phyloP scores from a whole-genome alignment of 352 stramenopile species.

The Globisporangium paroecandrum region DNA sequence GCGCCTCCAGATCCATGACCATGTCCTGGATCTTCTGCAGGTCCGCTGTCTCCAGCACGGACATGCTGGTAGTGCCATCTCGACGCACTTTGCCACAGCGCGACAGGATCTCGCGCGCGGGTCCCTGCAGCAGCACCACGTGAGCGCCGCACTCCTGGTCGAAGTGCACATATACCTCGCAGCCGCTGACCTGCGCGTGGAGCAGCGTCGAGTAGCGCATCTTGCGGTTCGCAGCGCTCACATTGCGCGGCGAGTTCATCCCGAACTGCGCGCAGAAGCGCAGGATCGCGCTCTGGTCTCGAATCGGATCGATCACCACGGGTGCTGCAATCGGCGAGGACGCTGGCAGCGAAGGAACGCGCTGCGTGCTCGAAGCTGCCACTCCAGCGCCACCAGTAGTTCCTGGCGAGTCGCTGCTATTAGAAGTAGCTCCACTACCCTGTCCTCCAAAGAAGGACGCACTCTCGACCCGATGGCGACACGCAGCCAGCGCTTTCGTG shows the following conservation, averaged over 20 bases:
- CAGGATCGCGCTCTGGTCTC: constrained; percentile 44
- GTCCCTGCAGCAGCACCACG: constrained; percentile 44
- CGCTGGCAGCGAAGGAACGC: constrained; percentile 30
- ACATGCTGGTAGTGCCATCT: constrained; percentile 9
- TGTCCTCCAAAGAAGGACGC: background rate
- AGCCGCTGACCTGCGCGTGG: constrained; percentile 42
- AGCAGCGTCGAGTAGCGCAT: constrained; percentile 40
- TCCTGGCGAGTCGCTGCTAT: constrained; percentile 5
- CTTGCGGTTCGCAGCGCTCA: constrained; percentile 23
- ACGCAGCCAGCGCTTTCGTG: constrained; percentile 41
- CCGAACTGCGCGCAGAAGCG: constrained; percentile 47
- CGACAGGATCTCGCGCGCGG: constrained; percentile 45
- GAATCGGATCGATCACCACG: constrained; percentile 37
- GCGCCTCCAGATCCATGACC: constrained; percentile 41
- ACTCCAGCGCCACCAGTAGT: background rate
- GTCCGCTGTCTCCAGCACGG: constrained; percentile 37
- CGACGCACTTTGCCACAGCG: constrained; percentile 44
- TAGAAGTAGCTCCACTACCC: background rate
- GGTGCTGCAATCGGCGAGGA: constrained; percentile 40
- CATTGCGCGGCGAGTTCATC: constrained; percentile 23
- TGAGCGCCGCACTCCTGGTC: constrained; percentile 44
- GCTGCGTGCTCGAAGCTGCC: background rate
- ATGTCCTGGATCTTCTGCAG: constrained; percentile 42
- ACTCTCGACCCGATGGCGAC: constrained; percentile 33
- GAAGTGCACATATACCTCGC: constrained; percentile 58